Evolutionary conservation across 2,329 filamentous ascomycete genomes (phyloP).

Genomic region (Apiospora saccharicola): DNA sequence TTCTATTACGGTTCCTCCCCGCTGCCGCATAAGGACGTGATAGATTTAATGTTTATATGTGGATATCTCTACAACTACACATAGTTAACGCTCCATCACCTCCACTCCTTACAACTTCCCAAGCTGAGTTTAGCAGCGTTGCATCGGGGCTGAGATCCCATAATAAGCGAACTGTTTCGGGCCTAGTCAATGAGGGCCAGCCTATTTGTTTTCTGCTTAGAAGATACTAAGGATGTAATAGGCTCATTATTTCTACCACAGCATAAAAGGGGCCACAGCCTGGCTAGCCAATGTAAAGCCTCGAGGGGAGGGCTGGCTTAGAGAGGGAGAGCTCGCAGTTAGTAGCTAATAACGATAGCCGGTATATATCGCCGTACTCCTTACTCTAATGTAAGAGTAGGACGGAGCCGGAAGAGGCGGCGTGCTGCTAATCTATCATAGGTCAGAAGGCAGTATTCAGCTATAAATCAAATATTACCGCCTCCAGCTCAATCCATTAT

Average conservation of each 20-base stretch:
- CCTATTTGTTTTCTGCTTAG: neutral
- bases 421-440: no score
- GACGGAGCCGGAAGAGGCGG: slow-evolving; percentile 6
- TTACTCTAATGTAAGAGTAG: neutral
- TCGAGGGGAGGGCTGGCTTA: neutral
- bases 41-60: neutral
- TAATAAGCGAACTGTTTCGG: neutral
- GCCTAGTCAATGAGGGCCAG: neutral
- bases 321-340: neutral
- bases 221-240: no score
- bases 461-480: no score
- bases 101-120: neutral
- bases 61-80: neutral
- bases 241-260: neutral
- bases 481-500: neutral
- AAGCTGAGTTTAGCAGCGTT: neutral
- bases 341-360: neutral
- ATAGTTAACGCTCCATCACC: slow-evolving; percentile 1
- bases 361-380: neutral
- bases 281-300: neutral
- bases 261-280: neutral
- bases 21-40: neutral
- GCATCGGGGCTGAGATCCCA: neutral
- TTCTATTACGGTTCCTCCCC: neutral
- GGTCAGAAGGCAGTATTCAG: no score